A percentile compares a stretch with the other conserved stretches of the same genome.
Evolutionary conservation across 2,329 filamentous ascomycete genomes (phyloP).

Genomic region (Stylonectria norvegica): DNA sequence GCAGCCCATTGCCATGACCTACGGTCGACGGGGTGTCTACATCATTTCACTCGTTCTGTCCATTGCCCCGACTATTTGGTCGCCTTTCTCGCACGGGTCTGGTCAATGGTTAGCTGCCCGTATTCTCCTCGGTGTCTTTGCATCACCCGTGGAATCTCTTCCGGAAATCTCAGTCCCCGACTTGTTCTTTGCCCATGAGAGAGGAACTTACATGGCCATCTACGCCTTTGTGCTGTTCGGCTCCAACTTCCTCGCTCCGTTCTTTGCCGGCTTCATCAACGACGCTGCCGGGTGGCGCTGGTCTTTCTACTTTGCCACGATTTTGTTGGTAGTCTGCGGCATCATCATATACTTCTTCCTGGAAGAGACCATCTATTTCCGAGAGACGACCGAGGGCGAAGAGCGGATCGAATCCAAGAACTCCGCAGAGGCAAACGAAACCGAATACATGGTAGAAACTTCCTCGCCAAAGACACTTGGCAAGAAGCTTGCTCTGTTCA

Average conservation of each 20-base stretch:
- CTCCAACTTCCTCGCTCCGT: constrained; percentile 44
- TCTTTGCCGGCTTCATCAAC: constrained; percentile 48
- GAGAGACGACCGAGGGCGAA: constrained; percentile 30
- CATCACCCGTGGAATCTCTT: constrained; percentile 30
- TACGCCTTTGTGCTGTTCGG: constrained; percentile 44
- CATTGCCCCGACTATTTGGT: constrained; percentile 32
- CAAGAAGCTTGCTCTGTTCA: constrained; percentile 1
- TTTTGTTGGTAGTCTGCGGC: constrained; percentile 47
- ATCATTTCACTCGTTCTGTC: constrained; percentile 36
- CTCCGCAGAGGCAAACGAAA: neutral
- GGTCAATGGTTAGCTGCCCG: constrained; percentile 27
- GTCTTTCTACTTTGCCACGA: constrained; percentile 48
- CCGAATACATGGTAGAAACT: neutral
- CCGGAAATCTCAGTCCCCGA: constrained; percentile 32
- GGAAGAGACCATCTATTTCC: constrained; percentile 57
- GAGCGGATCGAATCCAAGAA: neutral
- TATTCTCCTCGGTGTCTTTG: constrained; percentile 28
- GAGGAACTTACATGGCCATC: constrained; percentile 39
- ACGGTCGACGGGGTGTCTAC: constrained; percentile 49
- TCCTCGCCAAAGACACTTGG: neutral
- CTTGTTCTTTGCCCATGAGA: constrained; percentile 43
- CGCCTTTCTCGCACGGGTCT: constrained; percentile 17
- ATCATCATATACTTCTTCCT: constrained; percentile 56
- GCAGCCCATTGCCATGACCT: constrained; percentile 51
- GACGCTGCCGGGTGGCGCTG: constrained; percentile 48